phyloP scores from a whole-genome alignment of 2,329 filamentous ascomycete species.

The Ampelomyces quisqualis region DNA sequence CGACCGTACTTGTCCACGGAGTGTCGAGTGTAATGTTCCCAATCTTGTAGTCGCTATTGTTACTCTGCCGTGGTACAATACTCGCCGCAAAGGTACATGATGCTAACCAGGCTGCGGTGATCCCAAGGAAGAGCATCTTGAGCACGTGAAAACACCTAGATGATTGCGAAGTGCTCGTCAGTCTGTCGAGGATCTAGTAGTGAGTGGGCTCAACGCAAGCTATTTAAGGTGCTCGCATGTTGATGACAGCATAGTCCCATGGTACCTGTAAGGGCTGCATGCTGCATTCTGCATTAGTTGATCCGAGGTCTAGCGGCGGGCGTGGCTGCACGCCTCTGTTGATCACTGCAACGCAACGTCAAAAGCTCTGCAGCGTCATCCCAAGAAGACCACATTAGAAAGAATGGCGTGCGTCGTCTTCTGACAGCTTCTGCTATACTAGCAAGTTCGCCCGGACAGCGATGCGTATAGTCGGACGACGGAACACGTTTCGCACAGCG shows the following conservation, averaged over 20 bases:
- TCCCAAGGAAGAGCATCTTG: slow-evolving; percentile 22
- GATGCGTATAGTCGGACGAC: too few relatives aligned
- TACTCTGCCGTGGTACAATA: slow-evolving; percentile 24
- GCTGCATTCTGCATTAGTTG: slow-evolving; percentile 14
- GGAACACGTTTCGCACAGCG: too few relatives aligned
- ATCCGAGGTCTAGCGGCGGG: slow-evolving; percentile 29
- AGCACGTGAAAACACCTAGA: neutral
- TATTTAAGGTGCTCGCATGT: slow-evolving; percentile 24
- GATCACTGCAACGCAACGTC: slow-evolving; percentile 21
- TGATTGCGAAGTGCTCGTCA: neutral
- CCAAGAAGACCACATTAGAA: too few relatives aligned
- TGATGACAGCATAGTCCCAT: slow-evolving; percentile 17
- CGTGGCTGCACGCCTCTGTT: slow-evolving; percentile 29
- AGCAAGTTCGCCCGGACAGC: too few relatives aligned
- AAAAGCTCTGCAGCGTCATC: slow-evolving; percentile 4
- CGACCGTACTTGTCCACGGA: slow-evolving; percentile 55
- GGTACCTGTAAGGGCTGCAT: slow-evolving; percentile 25
- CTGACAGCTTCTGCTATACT: too few relatives aligned
- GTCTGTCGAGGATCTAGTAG: neutral
- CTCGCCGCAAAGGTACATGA: slow-evolving; percentile 12
- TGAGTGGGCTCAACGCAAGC: neutral
- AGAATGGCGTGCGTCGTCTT: too few relatives aligned
- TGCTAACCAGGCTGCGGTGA: slow-evolving; percentile 16
- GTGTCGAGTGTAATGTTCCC: slow-evolving; percentile 41
- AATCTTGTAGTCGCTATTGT: slow-evolving; percentile 34